phyloP scores from a whole-genome alignment of 2,329 filamentous ascomycete species.

The Clonostachys sp. region DNA sequence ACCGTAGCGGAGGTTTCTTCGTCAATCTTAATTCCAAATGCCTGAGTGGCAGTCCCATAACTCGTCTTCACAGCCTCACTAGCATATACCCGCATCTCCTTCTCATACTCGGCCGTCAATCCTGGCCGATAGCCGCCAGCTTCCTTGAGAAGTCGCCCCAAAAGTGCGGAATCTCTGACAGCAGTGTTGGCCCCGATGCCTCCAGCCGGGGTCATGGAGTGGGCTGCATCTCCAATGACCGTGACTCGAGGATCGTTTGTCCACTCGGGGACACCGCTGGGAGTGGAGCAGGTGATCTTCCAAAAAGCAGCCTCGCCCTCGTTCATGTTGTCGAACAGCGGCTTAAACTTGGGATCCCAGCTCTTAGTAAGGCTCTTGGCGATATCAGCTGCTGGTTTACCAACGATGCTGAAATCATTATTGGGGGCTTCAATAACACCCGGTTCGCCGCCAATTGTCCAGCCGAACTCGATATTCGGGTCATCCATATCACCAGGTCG shows the following conservation, averaged over 20 bases:
- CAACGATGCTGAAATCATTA: slow-evolving; percentile 54
- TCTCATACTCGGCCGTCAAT: slow-evolving; percentile 52
- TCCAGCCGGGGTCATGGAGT: slow-evolving; percentile 5
- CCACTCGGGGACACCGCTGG: slow-evolving; percentile 57
- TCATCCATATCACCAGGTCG: slow-evolving; percentile 55
- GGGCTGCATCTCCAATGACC: slow-evolving; percentile 35
- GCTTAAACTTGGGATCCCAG: slow-evolving; percentile 52
- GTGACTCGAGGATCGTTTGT: slow-evolving; percentile 52
- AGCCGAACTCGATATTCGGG: slow-evolving; percentile 52
- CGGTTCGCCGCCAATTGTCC: slow-evolving; percentile 56
- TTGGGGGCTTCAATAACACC: slow-evolving; percentile 54
- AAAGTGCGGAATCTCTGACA: slow-evolving; percentile 46
- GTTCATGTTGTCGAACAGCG: slow-evolving; percentile 54
- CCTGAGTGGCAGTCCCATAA: slow-evolving; percentile 37
- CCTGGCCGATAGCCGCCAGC: slow-evolving; percentile 49
- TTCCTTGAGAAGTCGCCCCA: slow-evolving; percentile 45
- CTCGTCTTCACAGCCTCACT: slow-evolving; percentile 51
- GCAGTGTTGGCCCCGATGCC: slow-evolving; percentile 25
- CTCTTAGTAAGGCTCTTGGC: slow-evolving; percentile 47
- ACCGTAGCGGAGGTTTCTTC: slow-evolving; percentile 21
- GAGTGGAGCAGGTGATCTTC: slow-evolving; percentile 62
- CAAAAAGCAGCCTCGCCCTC: slow-evolving; percentile 56
- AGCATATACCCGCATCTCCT: slow-evolving; percentile 56
- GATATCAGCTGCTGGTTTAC: slow-evolving; percentile 49
- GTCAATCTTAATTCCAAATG: slow-evolving; percentile 42